Evolutionary conservation across 495 filamentous ascomycete species (phyloP).

Genomic region (Aspergillus olivimuriae): DNA sequence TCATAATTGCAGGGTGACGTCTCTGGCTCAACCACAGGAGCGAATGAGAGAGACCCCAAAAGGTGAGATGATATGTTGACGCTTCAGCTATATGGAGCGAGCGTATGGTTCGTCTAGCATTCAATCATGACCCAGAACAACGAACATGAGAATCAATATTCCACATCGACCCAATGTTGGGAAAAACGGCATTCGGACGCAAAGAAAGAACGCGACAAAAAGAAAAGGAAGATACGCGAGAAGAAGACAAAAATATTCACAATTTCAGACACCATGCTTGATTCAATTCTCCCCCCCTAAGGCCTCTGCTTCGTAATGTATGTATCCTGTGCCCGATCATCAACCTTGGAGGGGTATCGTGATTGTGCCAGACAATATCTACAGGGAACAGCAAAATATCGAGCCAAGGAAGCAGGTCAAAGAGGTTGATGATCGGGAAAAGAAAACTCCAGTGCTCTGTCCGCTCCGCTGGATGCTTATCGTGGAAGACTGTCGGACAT

Average conservation of each 20-base stretch:
- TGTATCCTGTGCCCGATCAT: background rate
- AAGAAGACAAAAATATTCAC: background rate
- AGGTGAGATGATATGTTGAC: too few relatives aligned
- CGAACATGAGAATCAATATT: too few relatives aligned
- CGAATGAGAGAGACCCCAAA: too few relatives aligned
- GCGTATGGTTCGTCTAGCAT: background rate
- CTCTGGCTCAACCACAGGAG: too few relatives aligned
- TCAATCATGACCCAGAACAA: background rate
- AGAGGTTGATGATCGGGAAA: background rate
- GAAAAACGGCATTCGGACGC: background rate
- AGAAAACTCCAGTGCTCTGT: too few relatives aligned
- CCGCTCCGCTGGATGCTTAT: background rate
- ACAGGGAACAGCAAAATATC: background rate
- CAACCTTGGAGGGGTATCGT: conserved; percentile 2
- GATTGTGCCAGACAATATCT: conserved; percentile 1
- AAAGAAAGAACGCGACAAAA: background rate
- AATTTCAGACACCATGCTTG: background rate
- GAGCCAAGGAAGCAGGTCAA: background rate
- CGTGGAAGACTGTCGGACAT: conserved; percentile 11
- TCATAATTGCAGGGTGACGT: too few relatives aligned
- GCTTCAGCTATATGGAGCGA: too few relatives aligned
- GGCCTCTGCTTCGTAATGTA: background rate
- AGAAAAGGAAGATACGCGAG: background rate
- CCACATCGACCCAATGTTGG: too few relatives aligned
- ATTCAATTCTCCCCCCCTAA: too few relatives aligned